Evolutionary conservation across 2,329 filamentous ascomycete species (phyloP), one percentile per base, ranked within the genome.

Genomic region (Talaromyces marneffei): DNA sequence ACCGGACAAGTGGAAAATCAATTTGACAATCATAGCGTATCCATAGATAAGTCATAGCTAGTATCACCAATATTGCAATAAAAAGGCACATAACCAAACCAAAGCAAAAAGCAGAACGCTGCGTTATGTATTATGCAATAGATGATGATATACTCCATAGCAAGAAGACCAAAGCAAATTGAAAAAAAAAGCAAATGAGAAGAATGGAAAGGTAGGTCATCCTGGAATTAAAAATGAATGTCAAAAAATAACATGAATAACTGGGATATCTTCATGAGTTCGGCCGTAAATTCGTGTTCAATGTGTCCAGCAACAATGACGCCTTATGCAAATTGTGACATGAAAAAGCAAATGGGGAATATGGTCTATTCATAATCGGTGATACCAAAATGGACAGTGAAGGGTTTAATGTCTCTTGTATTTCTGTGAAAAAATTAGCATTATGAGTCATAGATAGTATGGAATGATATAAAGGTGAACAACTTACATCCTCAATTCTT

Each of bases 401-500:
- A n/a, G 12, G 4, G 20, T 27, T 59, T 40, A 78, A 66, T 77
- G 71, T 57, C 70, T 71, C 68, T 78, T 78, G 66, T 78, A 78
- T 75, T 78, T 78, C 77, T 78, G 61, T 61, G 23, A 59, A 42
- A 18, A 27, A 57, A 8, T 63, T 27, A 39, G 46, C 20, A 27
- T 62, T 14, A 16, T 18, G 4, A 29, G 50, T 9, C 16, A 35
- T 29, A 35, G 27, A 29, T 29, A 4, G 20, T 23, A 20, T n/a
- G 37, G 31, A 18, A n/a, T n/a, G n/a, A n/a, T n/a, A n/a, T n/a
- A n/a, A n/a, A 9, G 57, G 35, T 59, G 31, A 16, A n/a, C 50
- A 66, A 87, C 91, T 85, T 79, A 96, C 93, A 82, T 97, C 92
- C 69, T 96, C 90, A 70, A 92, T 86, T 71, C 89, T 87, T 69